Percentiles rank a stretch among this genome's conserved stretches.
Evolutionary conservation across 805 yeast species (phyloP).

Genomic region (Pichia californica): DNA sequence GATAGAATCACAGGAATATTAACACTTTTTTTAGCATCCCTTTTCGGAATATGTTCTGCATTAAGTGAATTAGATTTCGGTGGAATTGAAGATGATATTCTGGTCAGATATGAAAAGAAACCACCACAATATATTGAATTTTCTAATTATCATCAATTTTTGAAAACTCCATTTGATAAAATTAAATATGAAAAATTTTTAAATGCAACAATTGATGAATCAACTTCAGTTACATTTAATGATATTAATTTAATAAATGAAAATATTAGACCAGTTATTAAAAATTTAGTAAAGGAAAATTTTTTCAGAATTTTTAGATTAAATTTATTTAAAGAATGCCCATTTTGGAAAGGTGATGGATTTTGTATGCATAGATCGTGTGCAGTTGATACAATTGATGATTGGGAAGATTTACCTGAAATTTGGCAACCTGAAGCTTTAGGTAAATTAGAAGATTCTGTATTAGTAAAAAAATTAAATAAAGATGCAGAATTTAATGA

Average conservation of each 20-base stretch:
- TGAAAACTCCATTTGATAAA: conserved; percentile 27
- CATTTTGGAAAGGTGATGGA: conserved; percentile 77
- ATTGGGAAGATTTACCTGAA: conserved; percentile 64
- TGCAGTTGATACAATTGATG: conserved; percentile 80
- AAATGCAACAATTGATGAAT: conserved; percentile 22
- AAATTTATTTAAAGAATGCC: conserved; percentile 76
- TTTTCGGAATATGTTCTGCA: background rate
- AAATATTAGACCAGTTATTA: conserved; percentile 49
- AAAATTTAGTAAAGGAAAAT: conserved; percentile 57
- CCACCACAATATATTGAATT: conserved; percentile 14
- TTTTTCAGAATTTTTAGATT: conserved; percentile 85
- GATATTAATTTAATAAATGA: conserved; percentile 48
- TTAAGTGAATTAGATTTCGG: conserved; percentile 1
- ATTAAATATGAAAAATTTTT: conserved; percentile 16
- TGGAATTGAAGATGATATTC: conserved; percentile 6
- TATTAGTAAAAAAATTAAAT: conserved; percentile 30
- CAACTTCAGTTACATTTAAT: conserved; percentile 29
- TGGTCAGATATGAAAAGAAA: conserved; percentile 14
- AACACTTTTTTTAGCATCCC: background rate
- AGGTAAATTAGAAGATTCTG: conserved; percentile 40
- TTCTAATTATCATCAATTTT: conserved; percentile 26
- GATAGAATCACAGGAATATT: too few relatives aligned
- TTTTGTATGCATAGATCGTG: conserved; percentile 84
- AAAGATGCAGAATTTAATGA: conserved; percentile 18
- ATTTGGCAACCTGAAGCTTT: conserved; percentile 69